Evolutionary conservation across 2,329 filamentous ascomycete species (phyloP).

Genomic region (Diaporthe vaccinii): DNA sequence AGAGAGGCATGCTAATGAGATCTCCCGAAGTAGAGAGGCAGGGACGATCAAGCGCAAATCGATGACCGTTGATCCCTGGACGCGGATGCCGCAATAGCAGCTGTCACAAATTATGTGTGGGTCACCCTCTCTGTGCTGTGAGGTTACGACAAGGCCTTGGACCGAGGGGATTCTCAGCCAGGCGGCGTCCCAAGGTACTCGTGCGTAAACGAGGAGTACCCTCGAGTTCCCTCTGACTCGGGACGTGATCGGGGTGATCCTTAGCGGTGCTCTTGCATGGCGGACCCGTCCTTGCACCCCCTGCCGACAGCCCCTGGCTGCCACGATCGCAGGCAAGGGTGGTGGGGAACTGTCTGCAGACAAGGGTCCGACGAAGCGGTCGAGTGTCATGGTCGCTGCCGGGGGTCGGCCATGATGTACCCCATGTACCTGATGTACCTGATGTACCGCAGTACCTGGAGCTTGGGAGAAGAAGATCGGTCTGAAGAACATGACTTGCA

Average conservation of each 20-base stretch:
- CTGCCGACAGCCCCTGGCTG: slow-evolving; percentile 38
- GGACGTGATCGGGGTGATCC: slow-evolving; percentile 53
- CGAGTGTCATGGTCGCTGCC: slow-evolving; percentile 24
- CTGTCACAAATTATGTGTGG: slow-evolving; percentile 70
- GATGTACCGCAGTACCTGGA: slow-evolving; percentile 14
- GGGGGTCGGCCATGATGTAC: slow-evolving; percentile 16
- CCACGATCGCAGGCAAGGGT: slow-evolving; percentile 35
- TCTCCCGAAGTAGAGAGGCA: slow-evolving; percentile 49
- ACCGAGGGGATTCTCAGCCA: slow-evolving; percentile 50
- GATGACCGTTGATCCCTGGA: slow-evolving; percentile 61
- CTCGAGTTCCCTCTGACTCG: slow-evolving; percentile 50
- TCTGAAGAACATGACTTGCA: slow-evolving; percentile 37
- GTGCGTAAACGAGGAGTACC: slow-evolving; percentile 48
- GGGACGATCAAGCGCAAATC: slow-evolving; percentile 66
- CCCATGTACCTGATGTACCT: not conserved
- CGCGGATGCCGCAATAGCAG: slow-evolving; percentile 56
- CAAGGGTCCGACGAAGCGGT: slow-evolving; percentile 38
- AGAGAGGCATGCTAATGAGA: slow-evolving; percentile 48
- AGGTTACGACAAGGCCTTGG: slow-evolving; percentile 55
- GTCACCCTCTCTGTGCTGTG: slow-evolving; percentile 50
- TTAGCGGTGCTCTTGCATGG: slow-evolving; percentile 47
- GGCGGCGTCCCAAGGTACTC: slow-evolving; percentile 48
- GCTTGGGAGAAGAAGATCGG: slow-evolving; percentile 23
- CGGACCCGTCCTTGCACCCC: slow-evolving; percentile 40
- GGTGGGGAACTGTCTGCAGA: slow-evolving; percentile 40